Evolutionary conservation across 495 filamentous ascomycete species (phyloP).

Genomic region (Aspergillus campestris): DNA sequence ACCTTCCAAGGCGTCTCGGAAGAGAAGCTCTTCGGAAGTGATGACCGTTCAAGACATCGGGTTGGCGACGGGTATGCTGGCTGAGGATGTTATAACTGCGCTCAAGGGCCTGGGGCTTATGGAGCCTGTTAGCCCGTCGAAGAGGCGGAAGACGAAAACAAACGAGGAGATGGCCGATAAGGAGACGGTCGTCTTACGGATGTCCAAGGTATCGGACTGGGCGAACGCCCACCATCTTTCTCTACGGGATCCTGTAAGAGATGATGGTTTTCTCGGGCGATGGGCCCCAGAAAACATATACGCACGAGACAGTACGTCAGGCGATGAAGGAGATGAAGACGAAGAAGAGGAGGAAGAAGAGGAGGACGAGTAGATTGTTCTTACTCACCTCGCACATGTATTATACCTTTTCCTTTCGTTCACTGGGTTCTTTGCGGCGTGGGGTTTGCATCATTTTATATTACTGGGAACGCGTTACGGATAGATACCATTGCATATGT

Average conservation of each 20-base stretch:
- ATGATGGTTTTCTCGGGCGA: conserved; percentile 37
- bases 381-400: no score
- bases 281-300: conserved; percentile 14
- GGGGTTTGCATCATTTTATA: no score
- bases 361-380: conserved; percentile 2
- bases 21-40: conserved; percentile 25
- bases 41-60: conserved; percentile 51
- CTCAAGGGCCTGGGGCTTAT: conserved; percentile 69
- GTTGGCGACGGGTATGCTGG: conserved; percentile 64
- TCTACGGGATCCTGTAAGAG: conserved; percentile 39
- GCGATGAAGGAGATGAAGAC: conserved; percentile 8
- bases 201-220: conserved; percentile 41
- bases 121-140: conserved; percentile 45
- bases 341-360: neutral
- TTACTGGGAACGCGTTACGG: no score
- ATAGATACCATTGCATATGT: no score
- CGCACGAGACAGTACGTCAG: conserved; percentile 3
- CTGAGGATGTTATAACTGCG: conserved; percentile 73
- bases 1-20: conserved; percentile 23
- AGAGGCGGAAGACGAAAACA: conserved; percentile 28
- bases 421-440: no score
- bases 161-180: conserved; percentile 19
- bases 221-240: conserved; percentile 29
- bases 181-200: conserved; percentile 33
- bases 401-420: no score